Evolutionary conservation across 2,329 filamentous ascomycete species (phyloP).

Genomic region (Sphaerostilbella broomeana): DNA sequence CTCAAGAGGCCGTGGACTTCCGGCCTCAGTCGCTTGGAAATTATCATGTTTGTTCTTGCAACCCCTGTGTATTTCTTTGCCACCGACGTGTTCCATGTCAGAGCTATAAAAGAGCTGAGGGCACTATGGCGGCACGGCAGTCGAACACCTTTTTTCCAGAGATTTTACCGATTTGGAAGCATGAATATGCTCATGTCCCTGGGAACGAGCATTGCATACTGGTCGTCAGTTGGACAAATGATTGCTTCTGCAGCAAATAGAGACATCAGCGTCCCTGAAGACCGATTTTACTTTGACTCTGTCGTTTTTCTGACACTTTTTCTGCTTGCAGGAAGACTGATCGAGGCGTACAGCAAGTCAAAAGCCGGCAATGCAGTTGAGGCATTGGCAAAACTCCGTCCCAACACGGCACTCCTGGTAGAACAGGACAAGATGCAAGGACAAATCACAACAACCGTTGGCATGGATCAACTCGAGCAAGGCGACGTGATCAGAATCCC

Average conservation of each 20-base stretch:
- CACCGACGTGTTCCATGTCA: slow-evolving; percentile 75
- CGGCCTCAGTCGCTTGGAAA: slow-evolving; percentile 69
- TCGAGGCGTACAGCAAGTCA: slow-evolving; percentile 87
- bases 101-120: slow-evolving; percentile 71
- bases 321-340: slow-evolving; percentile 64
- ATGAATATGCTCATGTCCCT: slow-evolving; percentile 94
- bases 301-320: slow-evolving; percentile 91
- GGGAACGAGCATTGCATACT: slow-evolving; percentile 80
- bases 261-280: slow-evolving; percentile 32
- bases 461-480: slow-evolving; percentile 66
- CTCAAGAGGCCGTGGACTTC: slow-evolving; percentile 65
- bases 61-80: slow-evolving; percentile 84
- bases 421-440: slow-evolving; percentile 33
- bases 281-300: slow-evolving; percentile 77
- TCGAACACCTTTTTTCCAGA: slow-evolving; percentile 61
- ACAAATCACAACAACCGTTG: slow-evolving; percentile 35
- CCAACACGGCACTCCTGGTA: slow-evolving; percentile 67
- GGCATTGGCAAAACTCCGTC: slow-evolving; percentile 69
- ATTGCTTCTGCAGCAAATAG: slow-evolving; percentile 52
- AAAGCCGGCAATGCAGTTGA: slow-evolving; percentile 83
- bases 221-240: slow-evolving; percentile 74
- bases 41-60: slow-evolving; percentile 72
- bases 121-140: slow-evolving; percentile 73
- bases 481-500: slow-evolving; percentile 69
- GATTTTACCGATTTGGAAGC: slow-evolving; percentile 90